Percentiles rank a stretch among this genome's conserved stretches.
Evolutionary conservation across 441 rosid genomes (phyloP).

Genomic region (Eutrema salsugineum): DNA sequence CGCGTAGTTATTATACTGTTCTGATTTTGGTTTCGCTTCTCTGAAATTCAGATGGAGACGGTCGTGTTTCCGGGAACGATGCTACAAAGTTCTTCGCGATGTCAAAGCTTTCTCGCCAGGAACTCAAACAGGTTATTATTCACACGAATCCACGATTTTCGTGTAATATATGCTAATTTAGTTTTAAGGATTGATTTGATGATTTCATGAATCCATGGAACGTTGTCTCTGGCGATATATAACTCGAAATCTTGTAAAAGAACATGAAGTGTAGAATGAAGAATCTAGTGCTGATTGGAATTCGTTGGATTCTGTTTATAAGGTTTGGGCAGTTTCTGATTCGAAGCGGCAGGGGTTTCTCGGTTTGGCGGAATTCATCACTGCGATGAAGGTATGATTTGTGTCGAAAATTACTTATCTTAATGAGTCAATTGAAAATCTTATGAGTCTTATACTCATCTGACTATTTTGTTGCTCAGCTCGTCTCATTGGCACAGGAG

Average conservation of each 20-base stretch:
- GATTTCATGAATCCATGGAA: neutral
- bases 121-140: constrained; percentile 70
- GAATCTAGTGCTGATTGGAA: constrained; percentile 1
- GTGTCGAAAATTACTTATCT: neutral
- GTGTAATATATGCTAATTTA: neutral
- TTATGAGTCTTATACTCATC: neutral
- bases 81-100: constrained; percentile 72
- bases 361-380: constrained; percentile 65
- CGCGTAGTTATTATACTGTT: neutral
- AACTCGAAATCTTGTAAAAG: neutral
- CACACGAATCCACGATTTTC: neutral
- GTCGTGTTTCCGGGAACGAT: constrained; percentile 70
- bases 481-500: constrained; percentile 72
- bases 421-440: neutral
- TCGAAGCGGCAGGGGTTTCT: constrained; percentile 78
- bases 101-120: constrained; percentile 75
- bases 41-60: constrained; percentile 55
- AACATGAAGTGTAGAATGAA: neutral
- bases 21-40: neutral
- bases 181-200: neutral
- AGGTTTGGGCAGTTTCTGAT: constrained; percentile 90
- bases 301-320: constrained; percentile 10
- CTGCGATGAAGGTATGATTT: constrained; percentile 66
- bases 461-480: constrained; percentile 33
- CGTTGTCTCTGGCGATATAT: neutral